Evolutionary conservation across 345 rosid genomes (phyloP), one percentile per base, ranked within the genome.

Genomic region (Dipteronia dyeriana): DNA sequence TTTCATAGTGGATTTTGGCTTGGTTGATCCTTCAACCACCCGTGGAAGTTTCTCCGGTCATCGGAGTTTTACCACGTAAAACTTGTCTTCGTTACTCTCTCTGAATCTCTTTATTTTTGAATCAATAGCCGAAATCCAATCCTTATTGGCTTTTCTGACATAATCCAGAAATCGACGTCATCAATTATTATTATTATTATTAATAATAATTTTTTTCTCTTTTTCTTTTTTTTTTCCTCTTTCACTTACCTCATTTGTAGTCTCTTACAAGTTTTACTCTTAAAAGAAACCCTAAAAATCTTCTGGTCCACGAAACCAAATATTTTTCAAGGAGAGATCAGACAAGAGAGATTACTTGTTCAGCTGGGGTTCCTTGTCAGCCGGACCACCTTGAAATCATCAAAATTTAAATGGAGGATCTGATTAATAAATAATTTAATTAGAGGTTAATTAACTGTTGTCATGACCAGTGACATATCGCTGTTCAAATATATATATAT

Each of bases 281-380:
- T 76, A 59, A 64, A 75, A 64, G 56, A 69, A 83, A 73, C 67
- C 11, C 66, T 19, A 68, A 74, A 74, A 57, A 43, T 64, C 68
- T 68, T 29, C 17, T 12, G 38, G 56, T 45, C 68, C 76, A 87
- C 81, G 84, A 72, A 84, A 85, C 39, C 80, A 74, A 66, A 65
- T 49, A 49, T 71, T 49, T 45, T 49, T 72, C 23, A 79, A 34
- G 38, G 61, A 74, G 68, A 57, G 73, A 76, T 59, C 38, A 69
- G 68, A 57, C 67, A 72, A 75, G 49, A 60, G 51, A 76, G 87
- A 83, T 88, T 83, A 67, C 91, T 90, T 90, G 81, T 85, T 76
- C 82, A 79, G 80, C 74, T 69, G 79, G 82, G 88, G 85, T 83
- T 89, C 87, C 87, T 89, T 85, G 88, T 82, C 83, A 77, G 86